These are phyloP conservation scores for Ochetophila trinervis DNA, from an alignment of 306 rosid genomes.

Conservation along the genomic window DNA sequence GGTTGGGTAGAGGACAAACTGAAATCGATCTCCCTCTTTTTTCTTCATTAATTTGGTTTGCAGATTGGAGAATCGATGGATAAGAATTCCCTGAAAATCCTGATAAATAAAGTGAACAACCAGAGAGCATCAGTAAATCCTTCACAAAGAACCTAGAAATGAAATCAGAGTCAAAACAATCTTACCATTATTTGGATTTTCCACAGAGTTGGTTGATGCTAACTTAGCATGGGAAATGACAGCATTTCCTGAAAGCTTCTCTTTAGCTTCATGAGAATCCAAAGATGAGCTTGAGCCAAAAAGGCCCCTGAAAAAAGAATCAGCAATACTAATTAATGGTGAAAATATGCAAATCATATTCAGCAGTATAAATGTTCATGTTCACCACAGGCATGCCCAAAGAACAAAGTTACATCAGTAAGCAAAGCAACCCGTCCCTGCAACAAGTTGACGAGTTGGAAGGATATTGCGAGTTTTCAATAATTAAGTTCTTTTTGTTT, in stretches of 20 bases:
- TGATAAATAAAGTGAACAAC: conserved; percentile 14
- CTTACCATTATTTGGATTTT: conserved; percentile 54
- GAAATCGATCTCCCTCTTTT: conserved; percentile 39
- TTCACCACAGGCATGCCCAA: not conserved
- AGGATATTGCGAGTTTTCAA: no score
- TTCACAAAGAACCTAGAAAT: conserved; percentile 18
- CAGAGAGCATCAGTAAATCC: conserved; percentile 22
- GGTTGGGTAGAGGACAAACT: conserved; percentile 36
- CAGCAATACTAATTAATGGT: conserved; percentile 9
- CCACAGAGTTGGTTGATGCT: conserved; percentile 38
- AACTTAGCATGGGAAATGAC: conserved; percentile 47
- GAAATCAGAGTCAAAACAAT: conserved; percentile 20
- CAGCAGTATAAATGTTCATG: not conserved
- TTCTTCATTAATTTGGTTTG: conserved; percentile 31
- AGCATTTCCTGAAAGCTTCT: conserved; percentile 39
- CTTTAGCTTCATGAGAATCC: conserved; percentile 65
- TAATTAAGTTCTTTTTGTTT: no score
- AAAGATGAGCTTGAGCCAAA: conserved; percentile 50
- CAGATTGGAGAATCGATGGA: conserved; percentile 38
- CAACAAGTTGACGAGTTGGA: not conserved
- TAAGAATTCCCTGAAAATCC: conserved; percentile 34
- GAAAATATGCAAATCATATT: not conserved
- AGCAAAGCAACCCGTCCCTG: not conserved
- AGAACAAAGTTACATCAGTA: conserved; percentile 3
- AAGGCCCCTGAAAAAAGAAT: conserved; percentile 47